A percentile compares a stretch with the other conserved stretches of the same genome.
Evolutionary conservation across 2,329 filamentous ascomycete species (phyloP).

Genomic region (Aureobasidium sp.): DNA sequence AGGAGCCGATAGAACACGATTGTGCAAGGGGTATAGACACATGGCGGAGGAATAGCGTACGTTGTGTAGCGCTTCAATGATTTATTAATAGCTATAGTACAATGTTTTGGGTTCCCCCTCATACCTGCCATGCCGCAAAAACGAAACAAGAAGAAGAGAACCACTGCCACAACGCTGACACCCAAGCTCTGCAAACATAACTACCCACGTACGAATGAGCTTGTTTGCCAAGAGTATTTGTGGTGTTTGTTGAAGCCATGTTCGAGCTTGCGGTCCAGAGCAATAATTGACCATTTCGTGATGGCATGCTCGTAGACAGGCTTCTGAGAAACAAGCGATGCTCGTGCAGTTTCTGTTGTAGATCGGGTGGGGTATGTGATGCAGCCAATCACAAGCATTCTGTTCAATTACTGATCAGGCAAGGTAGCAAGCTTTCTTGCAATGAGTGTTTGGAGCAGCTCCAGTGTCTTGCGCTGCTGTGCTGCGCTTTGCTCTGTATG

Average conservation of each 20-base stretch:
- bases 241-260: background rate
- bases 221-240: no score
- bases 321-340: background rate
- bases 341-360: no score
- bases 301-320: background rate
- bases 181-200: background rate
- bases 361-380: background rate
- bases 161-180: background rate
- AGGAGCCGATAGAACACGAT: no score
- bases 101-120: background rate
- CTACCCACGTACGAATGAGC: background rate
- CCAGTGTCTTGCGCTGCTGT: slow-evolving; percentile 31
- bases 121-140: background rate
- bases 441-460: slow-evolving; percentile 32
- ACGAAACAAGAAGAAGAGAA: background rate
- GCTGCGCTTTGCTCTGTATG: slow-evolving; percentile 24
- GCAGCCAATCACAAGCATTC: no score
- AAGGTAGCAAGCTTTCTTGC: slow-evolving; percentile 25
- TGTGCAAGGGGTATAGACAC: no score
- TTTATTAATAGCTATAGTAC: slow-evolving; percentile 8
- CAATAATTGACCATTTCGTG: background rate
- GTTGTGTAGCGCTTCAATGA: background rate
- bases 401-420: background rate
- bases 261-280: no score
- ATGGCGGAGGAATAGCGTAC: no score